Conservation (phyloP, 495 filamentous ascomycete genomes). For the Penicillium egyptiacum region DNA sequence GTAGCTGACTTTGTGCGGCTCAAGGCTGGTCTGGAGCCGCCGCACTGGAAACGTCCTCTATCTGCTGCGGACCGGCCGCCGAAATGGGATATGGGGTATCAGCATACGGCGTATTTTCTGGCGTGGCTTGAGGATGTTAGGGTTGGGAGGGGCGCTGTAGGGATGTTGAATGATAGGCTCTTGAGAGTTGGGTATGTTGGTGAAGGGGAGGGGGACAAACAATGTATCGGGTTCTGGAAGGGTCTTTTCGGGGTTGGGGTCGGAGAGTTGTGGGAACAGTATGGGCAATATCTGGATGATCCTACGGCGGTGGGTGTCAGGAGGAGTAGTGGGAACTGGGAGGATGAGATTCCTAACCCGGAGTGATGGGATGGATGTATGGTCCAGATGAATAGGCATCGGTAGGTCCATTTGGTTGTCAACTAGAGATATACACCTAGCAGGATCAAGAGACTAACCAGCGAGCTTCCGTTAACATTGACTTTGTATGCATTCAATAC, state of each 20-base stretch:
- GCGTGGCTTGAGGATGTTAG: slow-evolving; percentile 65
- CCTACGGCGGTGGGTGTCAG: not conserved
- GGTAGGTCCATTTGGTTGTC: not conserved
- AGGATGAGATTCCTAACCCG: slow-evolving; percentile 32
- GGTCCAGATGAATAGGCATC: not conserved
- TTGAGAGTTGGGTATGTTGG: slow-evolving; percentile 53
- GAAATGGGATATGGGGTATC: slow-evolving; percentile 89
- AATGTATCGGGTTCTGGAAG: slow-evolving; percentile 66
- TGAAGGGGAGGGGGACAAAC: slow-evolving; percentile 35
- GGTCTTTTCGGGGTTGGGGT: slow-evolving; percentile 64
- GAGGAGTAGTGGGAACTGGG: slow-evolving; percentile 25
- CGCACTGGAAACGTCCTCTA: slow-evolving; percentile 74
- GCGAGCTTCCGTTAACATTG: not conserved
- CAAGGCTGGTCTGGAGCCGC: slow-evolving; percentile 67
- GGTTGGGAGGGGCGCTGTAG: slow-evolving; percentile 73
- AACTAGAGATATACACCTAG: not conserved
- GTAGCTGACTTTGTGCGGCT: slow-evolving; percentile 93
- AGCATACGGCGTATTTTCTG: slow-evolving; percentile 89
- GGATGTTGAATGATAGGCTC: slow-evolving; percentile 66
- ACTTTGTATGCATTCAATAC: slow-evolving; percentile 30
- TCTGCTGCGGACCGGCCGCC: slow-evolving; percentile 43
- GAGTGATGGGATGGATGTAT: slow-evolving; percentile 7
- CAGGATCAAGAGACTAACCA: not conserved
- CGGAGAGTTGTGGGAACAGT: slow-evolving; percentile 72
- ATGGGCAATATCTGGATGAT: slow-evolving; percentile 49